Conservation (phyloP, 352 stramenopile genomes). For the Saprolegnia diclina region DNA sequence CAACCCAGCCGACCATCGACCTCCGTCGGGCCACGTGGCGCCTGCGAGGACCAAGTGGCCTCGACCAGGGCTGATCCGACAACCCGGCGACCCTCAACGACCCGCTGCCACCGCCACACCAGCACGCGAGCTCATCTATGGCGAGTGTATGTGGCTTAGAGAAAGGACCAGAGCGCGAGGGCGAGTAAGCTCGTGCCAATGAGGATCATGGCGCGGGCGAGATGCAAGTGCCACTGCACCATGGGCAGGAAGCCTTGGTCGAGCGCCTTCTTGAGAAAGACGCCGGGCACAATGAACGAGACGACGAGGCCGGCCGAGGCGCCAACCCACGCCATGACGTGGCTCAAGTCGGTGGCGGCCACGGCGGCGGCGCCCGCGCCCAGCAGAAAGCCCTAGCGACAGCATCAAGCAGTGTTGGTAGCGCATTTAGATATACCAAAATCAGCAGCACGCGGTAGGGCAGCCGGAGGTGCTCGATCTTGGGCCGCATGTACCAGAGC, state of each 20-base stretch:
- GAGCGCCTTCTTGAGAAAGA: conserved; percentile 58
- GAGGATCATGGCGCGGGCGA: not conserved
- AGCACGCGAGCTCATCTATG: too few species aligned
- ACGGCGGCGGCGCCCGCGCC: conserved; percentile 53
- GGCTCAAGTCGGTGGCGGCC: conserved; percentile 51
- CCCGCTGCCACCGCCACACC: too few species aligned
- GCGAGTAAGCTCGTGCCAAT: not conserved
- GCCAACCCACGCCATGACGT: conserved; percentile 70
- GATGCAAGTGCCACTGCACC: not conserved
- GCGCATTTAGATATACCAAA: conserved; percentile 31
- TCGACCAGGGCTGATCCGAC: too few species aligned
- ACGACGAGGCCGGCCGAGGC: conserved; percentile 64
- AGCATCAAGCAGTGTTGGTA: not conserved
- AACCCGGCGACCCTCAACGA: too few species aligned
- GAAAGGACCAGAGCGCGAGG: not conserved
- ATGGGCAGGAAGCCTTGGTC: not conserved
- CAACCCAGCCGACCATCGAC: too few species aligned
- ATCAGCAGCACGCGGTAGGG: conserved; percentile 51
- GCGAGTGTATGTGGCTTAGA: too few species aligned
- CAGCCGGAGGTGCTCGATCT: conserved; percentile 36
- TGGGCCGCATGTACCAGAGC: not conserved
- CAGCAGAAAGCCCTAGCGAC: conserved; percentile 37
- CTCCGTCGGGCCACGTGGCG: too few species aligned
- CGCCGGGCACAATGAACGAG: conserved; percentile 56
- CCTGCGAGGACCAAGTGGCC: too few species aligned